Evolutionary conservation across 495 filamentous ascomycete species (phyloP), one percentile per base, ranked within the genome.

Genomic region (Pyrenopolyporus hunteri): DNA sequence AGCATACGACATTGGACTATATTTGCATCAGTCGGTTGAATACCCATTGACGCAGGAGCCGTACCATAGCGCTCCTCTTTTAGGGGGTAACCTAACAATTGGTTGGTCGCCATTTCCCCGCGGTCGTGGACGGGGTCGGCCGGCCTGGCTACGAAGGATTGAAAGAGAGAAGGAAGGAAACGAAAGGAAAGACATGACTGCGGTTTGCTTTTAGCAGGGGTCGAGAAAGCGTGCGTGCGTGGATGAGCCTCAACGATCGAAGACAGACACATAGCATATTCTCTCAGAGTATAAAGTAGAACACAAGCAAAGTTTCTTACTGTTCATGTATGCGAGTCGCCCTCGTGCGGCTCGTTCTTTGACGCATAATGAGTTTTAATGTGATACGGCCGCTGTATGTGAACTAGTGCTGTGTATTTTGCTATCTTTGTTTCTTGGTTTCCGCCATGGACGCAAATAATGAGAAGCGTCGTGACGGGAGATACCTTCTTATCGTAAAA

Each of bases 291-390:
- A 64, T 64, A 59, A 64, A 64, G 61, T 64, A 63, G 54, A 63
- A 67, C 26, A 67, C 40, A 67, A 63, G 37, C 49, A 59, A 67
- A 67, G 6, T 59, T 48, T 62, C 57, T 52, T 59, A 66, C 46
- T 13, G 46, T 58, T 52, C 44, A 57, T 25, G 13, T 33, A 19
- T 35, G 10, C 10, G n/a, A 4, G 3, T n/a, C n/a, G n/a, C n/a
- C 31, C 48, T 31, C 11, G 25, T 48, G 4, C 6, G 36, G 23
- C 14, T 20, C 8, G 13, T 4, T 19, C 20, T 54, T 16, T n/a
- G 31, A 28, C 26, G 36, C 16, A 17, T 8, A 3, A 13, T 1
- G 3, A 22, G 4, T 10, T 35, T 16, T 5, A n/a, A 1, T 44
- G 28, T 35, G 39, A 35, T 44, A 7, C 5, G 7, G 14, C 31